Base-by-base conservation (phyloP, 1,139 yeast genomes). In the Taphrina wiesneri region DNA sequence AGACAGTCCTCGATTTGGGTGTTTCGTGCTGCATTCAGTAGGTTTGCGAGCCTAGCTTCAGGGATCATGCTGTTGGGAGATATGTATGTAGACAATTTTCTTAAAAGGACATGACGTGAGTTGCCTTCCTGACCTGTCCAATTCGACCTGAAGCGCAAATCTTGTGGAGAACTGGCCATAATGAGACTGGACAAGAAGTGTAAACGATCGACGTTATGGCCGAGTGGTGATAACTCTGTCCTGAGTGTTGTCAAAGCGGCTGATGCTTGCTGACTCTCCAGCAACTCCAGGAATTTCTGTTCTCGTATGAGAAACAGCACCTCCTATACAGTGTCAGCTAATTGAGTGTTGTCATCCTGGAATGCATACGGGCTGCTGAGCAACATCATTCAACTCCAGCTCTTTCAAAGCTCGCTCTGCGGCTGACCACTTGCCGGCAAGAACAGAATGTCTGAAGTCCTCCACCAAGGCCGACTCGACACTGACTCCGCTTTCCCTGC, bases 41-140 rank as follows among this genome's bases (percentile, higher is more conserved):
- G 72, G 2, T 80, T 77, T 23, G 81, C 78, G 3, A 86, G 74
- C 32, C 89, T 75, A 54, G 80, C 80, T 45, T 82, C 79, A 0
- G 87, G 86, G 2, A 85, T 78, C 75, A 84, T 77, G 62, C 82
- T 81, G 62, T 81, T 78, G 0, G 87, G 82, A 13, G 85, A 80
- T 39, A 85, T 78, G 70, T 76, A 77, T 51, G 75, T 73, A 25
- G 67, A 47, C 13, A 86, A 77, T 46, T 79, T 76, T 21, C 77
- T 74, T n/a, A 83, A 74, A 34, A 85, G 72, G 6, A 71, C 61
- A n/a, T 73, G 73, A 59, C 88, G 76, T 4, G 86, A 79, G 32
- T 70, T 69, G 15, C 75, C 76, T 2, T 71, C 69, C 0, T 74
- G 77, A 36, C 79, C 82, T 41, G 75, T 74, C 84, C 82, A 81